phyloP scores from a whole-genome alignment of 306 rosid genomes.

The Malus orientalis region DNA sequence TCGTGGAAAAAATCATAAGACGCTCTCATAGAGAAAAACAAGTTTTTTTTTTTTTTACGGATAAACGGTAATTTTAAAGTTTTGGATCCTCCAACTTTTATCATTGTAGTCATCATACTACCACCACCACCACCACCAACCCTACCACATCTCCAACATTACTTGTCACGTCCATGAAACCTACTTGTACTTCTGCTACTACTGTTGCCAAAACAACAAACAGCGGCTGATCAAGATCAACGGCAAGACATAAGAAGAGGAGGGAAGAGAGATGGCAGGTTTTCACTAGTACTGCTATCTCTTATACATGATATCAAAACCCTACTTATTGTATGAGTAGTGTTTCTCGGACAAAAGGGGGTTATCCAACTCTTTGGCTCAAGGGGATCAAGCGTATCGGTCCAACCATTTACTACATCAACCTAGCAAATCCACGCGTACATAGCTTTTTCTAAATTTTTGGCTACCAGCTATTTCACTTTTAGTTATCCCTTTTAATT shows the following conservation, averaged over 20 bases:
- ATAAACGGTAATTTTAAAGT: no score
- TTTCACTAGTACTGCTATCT: neutral
- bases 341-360: constrained; percentile 23
- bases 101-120: constrained; percentile 22
- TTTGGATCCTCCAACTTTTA: constrained; percentile 14
- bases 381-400: constrained; percentile 92
- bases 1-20: no score
- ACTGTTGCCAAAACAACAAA: neutral
- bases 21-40: no score
- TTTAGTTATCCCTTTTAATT: neutral
- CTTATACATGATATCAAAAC: constrained; percentile 11
- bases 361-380: constrained; percentile 25
- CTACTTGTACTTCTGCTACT: neutral
- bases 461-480: neutral
- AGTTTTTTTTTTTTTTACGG: no score
- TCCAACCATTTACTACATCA: constrained; percentile 64
- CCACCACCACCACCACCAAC: no score
- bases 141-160: constrained; percentile 13
- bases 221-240: constrained; percentile 1
- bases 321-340: constrained; percentile 23
- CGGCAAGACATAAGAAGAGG: constrained; percentile 13
- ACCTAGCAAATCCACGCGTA: constrained; percentile 19
- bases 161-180: neutral
- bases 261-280: constrained; percentile 6
- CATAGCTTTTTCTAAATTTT: constrained; percentile 1